These are phyloP conservation scores for Trypanosoma congolense DNA, from an alignment of 208 protist species.

Conservation along the genomic window DNA sequence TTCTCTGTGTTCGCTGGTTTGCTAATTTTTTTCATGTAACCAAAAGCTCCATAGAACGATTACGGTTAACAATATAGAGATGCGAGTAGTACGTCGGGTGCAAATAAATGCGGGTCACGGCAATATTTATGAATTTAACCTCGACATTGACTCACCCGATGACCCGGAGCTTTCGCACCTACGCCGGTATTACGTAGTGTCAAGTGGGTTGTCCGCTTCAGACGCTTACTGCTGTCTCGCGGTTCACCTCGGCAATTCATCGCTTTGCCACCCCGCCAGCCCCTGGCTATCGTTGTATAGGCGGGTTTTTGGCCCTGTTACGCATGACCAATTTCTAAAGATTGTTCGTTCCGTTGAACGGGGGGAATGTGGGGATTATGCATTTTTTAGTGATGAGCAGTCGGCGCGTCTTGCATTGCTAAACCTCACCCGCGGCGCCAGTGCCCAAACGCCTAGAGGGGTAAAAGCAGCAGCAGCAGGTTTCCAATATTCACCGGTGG, in stretches of 20 bases:
- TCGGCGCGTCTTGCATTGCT: slow-evolving; percentile 33
- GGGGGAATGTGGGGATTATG: slow-evolving; percentile 3
- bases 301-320: slow-evolving; percentile 37
- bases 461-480: not conserved
- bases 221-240: slow-evolving; percentile 17
- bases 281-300: slow-evolving; percentile 53
- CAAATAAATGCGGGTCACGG: slow-evolving; percentile 10
- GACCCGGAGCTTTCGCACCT: slow-evolving; percentile 26
- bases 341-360: slow-evolving; percentile 20
- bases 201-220: slow-evolving; percentile 17
- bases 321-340: slow-evolving; percentile 43
- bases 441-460: slow-evolving; percentile 6
- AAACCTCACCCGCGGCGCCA: too few species aligned
- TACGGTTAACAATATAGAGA: not conserved
- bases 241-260: slow-evolving; percentile 29
- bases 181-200: slow-evolving; percentile 57
- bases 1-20: too few species aligned
- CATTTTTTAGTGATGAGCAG: slow-evolving; percentile 45
- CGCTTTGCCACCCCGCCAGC: slow-evolving; percentile 13
- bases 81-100: slow-evolving; percentile 24
- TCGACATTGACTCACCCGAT: slow-evolving; percentile 52
- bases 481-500: too few species aligned
- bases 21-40: too few species aligned
- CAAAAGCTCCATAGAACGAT: too few species aligned
- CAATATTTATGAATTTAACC: slow-evolving; percentile 56